phyloP scores from a whole-genome alignment of 2,329 filamentous ascomycete species.

The Fusarium kyushuense region DNA sequence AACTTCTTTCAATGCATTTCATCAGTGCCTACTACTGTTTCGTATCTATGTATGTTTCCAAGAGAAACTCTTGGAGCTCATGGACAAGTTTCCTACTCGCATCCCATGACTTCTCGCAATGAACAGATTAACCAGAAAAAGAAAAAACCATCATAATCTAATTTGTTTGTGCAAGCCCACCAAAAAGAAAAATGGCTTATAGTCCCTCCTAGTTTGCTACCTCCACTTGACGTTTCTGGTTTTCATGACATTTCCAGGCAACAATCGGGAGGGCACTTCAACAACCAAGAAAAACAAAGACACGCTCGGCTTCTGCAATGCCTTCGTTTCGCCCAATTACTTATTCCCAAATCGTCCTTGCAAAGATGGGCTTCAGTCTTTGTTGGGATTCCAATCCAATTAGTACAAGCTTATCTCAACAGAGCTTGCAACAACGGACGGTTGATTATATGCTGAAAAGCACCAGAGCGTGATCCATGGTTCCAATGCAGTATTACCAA shows the following conservation, averaged over 20 bases:
- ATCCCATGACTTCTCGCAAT: slow-evolving; percentile 37
- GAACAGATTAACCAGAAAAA: slow-evolving; percentile 48
- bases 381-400: slow-evolving; percentile 9
- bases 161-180: slow-evolving; percentile 45
- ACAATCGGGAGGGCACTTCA: slow-evolving; percentile 24
- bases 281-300: slow-evolving; percentile 35
- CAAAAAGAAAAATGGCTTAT: slow-evolving; percentile 46
- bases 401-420: slow-evolving; percentile 7
- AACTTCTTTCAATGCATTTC: slow-evolving; percentile 17
- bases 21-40: slow-evolving; percentile 34
- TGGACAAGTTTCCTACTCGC: slow-evolving; percentile 36
- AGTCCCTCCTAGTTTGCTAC: slow-evolving; percentile 38
- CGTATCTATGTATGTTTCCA: slow-evolving; percentile 42
- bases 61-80: slow-evolving; percentile 22
- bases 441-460: slow-evolving; percentile 51
- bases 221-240: slow-evolving; percentile 23
- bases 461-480: slow-evolving; percentile 48
- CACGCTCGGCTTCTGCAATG: slow-evolving; percentile 33
- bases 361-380: slow-evolving; percentile 18
- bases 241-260: slow-evolving; percentile 14
- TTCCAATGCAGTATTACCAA: slow-evolving; percentile 64
- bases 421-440: slow-evolving; percentile 32
- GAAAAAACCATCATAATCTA: slow-evolving; percentile 50
- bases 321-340: slow-evolving; percentile 30
- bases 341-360: slow-evolving; percentile 12